phyloP scores from a whole-genome alignment of 108 stramenopile genomes.

The Cyclotella baltica region DNA sequence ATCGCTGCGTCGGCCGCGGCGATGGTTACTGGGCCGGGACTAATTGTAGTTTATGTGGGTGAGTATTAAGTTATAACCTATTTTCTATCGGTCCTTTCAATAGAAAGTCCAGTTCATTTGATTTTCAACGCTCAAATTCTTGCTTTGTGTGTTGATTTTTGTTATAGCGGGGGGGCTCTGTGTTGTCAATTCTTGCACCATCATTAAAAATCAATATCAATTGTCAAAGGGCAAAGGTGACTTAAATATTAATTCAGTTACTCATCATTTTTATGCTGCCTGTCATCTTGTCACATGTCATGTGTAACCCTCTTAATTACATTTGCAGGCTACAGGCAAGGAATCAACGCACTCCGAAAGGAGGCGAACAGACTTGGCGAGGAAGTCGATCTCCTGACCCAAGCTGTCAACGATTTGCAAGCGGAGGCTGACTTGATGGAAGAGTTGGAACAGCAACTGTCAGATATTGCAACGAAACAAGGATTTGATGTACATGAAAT shows the following conservation, averaged over 20 bases:
- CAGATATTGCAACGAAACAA: not conserved
- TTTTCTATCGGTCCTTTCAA: too few species aligned
- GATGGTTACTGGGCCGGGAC: not conserved
- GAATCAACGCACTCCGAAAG: not conserved
- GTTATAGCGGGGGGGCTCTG: not conserved
- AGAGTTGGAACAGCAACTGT: not conserved
- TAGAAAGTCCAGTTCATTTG: not conserved
- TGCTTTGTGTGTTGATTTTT: not conserved
- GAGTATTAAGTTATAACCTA: not conserved
- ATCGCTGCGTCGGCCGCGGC: not conserved
- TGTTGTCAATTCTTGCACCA: not conserved
- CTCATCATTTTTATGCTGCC: not conserved
- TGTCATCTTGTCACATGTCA: not conserved
- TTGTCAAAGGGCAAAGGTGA: not conserved
- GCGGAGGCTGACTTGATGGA: not conserved
- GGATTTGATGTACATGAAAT: slow-evolving; percentile 1
- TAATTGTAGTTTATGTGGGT: not conserved
- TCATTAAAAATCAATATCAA: slow-evolving; percentile 3
- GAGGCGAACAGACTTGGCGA: slow-evolving; percentile 1
- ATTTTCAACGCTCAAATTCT: not conserved
- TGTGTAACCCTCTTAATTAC: not conserved
- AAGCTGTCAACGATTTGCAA: not conserved
- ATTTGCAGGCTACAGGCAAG: not conserved
- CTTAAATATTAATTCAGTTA: not conserved
- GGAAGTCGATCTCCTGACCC: not conserved